Base-by-base conservation (phyloP, 768 basidiomycete genomes). In the Suillus subaureus region DNA sequence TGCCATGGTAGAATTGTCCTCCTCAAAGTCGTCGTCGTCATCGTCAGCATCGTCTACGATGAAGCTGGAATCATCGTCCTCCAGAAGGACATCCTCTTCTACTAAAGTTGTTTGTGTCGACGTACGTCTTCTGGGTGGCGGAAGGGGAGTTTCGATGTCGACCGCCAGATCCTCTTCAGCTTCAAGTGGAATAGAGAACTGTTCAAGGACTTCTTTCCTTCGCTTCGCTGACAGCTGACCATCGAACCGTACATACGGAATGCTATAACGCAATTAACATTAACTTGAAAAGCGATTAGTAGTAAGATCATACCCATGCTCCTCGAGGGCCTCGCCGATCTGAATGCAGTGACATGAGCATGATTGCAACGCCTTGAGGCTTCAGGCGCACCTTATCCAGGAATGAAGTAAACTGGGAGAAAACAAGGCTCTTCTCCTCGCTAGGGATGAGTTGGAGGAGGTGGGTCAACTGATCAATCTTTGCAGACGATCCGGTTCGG, bases 321-420 rank as follows among this genome's bases (percentile, higher is more conserved):
- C 83, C 42, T 90, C 87, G 49, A 96, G 74, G 11, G 81, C 82
- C 65, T 90, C 86, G 4, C 84, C 90, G 68, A 96, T 90, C 90
- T 93, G 67, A 31, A 61, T n/a, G 37, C 35, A 63, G 26, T 28
- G 4, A 31, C 28, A 31, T 35, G 37, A 63, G 37, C n/a, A 40
- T 42, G 57, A 7, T 39, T 39, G 6, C 28, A 18, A 43, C 4
- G 8, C 16, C 26, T 18, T n/a, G 33, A 62, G 8, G 31, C 16
- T 21, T 37, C 26, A 39, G 37, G 33, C 68, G 58, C 66, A 90
- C 93, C 80, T 93, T 90, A 78, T 93, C 89, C 62, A 95, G 75
- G 78, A 93, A 95, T 3, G 87, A 85, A 4, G 93, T 96, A 71
- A 95, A 96, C 70, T 96, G 94, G 3, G 92, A 94, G 73, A 96